Evolutionary conservation across 108 stramenopile genomes (phyloP).

Genomic region (Skeletonema menzelii): DNA sequence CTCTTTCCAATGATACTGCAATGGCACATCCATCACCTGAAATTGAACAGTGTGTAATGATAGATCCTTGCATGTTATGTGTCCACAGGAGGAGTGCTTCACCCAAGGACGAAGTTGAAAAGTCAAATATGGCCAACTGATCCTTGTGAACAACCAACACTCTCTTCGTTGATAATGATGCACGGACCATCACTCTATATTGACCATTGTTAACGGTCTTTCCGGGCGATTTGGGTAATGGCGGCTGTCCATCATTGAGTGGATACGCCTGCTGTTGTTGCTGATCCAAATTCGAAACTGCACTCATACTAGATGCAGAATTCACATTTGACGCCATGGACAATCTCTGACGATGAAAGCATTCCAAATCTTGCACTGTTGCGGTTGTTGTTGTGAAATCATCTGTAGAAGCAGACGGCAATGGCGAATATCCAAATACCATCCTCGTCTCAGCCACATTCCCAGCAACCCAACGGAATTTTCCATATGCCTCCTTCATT

Average conservation of each 20-base stretch:
- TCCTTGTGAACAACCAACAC: slow-evolving; percentile 68
- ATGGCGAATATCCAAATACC: slow-evolving; percentile 30
- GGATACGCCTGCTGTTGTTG: slow-evolving; percentile 9
- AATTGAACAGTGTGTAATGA: slow-evolving; percentile 55
- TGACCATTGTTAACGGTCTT: slow-evolving; percentile 15
- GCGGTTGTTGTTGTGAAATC: background rate
- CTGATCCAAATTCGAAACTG: background rate
- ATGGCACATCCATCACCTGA: slow-evolving; percentile 79
- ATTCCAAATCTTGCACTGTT: background rate
- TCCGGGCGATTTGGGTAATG: slow-evolving; percentile 43
- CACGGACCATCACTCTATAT: slow-evolving; percentile 28
- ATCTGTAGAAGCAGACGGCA: background rate
- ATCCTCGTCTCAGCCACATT: slow-evolving; percentile 12
- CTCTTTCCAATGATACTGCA: slow-evolving; percentile 55
- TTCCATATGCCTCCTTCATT: slow-evolving; percentile 32
- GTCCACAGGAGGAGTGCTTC: slow-evolving; percentile 75
- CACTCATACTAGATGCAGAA: background rate
- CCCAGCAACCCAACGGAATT: slow-evolving; percentile 43
- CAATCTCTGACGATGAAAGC: background rate
- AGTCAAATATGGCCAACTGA: slow-evolving; percentile 74
- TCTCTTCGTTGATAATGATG: slow-evolving; percentile 19
- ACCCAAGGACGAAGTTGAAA: background rate
- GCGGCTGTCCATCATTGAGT: slow-evolving; percentile 9
- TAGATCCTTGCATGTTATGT: slow-evolving; percentile 44
- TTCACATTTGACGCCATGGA: background rate